These are phyloP conservation scores for Delitschia confertaspora DNA, from an alignment of 495 filamentous ascomycete species.

Conservation along the genomic window DNA sequence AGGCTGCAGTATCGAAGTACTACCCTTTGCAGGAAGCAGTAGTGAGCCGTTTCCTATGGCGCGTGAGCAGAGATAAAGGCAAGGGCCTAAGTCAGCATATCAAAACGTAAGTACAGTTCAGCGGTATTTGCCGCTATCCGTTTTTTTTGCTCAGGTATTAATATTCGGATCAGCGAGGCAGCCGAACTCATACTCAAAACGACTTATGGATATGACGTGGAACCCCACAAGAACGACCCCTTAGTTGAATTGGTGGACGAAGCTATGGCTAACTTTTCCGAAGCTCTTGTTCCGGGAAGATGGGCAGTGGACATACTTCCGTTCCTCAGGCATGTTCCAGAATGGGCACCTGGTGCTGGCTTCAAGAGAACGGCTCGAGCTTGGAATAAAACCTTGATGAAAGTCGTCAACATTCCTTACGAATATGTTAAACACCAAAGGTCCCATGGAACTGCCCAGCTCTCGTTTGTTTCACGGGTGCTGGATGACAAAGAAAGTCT, in stretches of 20 bases:
- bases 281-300: slow-evolving; percentile 32
- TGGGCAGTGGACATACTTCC: slow-evolving; percentile 40
- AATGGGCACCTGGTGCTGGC: slow-evolving; percentile 42
- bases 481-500: slow-evolving; percentile 23
- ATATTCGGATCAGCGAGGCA: slow-evolving; percentile 27
- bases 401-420: slow-evolving; percentile 28
- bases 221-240: slow-evolving; percentile 36
- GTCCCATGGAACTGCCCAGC: slow-evolving; percentile 26
- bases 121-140: background rate
- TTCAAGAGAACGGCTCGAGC: slow-evolving; percentile 35
- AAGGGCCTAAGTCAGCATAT: slow-evolving; percentile 2
- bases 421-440: slow-evolving; percentile 41
- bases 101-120: background rate
- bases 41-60: slow-evolving; percentile 2
- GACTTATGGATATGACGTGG: slow-evolving; percentile 42
- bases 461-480: slow-evolving; percentile 37
- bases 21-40: slow-evolving; percentile 4
- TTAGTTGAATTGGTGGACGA: slow-evolving; percentile 37
- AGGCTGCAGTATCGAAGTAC: slow-evolving; percentile 2
- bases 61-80: background rate
- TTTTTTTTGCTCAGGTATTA: background rate
- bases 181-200: slow-evolving; percentile 41
- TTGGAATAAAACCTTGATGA: slow-evolving; percentile 28
- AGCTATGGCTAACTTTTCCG: slow-evolving; percentile 35
- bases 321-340: slow-evolving; percentile 30